phyloP scores from a whole-genome alignment of 441 rosid genomes.

The Syzygium syzygioides region DNA sequence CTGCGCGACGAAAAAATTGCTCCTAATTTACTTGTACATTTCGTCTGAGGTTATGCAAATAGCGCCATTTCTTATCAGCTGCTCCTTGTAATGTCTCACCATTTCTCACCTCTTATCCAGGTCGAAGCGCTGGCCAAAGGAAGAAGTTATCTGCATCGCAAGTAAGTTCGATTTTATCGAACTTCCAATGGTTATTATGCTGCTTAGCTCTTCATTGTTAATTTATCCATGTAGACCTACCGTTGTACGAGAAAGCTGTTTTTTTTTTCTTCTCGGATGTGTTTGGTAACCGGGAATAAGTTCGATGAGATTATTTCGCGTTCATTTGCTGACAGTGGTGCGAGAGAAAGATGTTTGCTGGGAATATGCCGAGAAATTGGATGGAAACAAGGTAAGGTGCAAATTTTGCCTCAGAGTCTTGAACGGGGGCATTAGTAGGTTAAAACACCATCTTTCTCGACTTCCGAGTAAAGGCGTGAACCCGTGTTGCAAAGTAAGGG shows the following conservation, averaged over 20 bases:
- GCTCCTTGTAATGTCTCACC: neutral
- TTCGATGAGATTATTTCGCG: constrained; percentile 2
- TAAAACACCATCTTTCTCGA: constrained; percentile 85
- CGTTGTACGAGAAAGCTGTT: neutral
- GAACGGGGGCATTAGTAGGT: constrained; percentile 84
- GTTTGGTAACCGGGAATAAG: neutral
- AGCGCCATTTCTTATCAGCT: neutral
- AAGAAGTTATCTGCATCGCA: neutral
- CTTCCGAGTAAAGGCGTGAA: constrained; percentile 90
- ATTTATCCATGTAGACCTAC: neutral
- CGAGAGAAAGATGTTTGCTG: constrained; percentile 87
- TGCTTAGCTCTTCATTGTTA: neutral
- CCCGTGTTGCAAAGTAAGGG: constrained; percentile 78
- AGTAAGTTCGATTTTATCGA: constrained; percentile 20
- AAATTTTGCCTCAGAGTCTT: constrained; percentile 64
- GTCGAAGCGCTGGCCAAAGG: neutral
- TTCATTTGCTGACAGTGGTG: constrained; percentile 50
- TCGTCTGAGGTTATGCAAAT: neutral
- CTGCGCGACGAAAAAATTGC: neutral
- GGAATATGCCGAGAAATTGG: constrained; percentile 90
- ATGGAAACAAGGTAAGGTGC: constrained; percentile 81
- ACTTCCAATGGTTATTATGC: neutral
- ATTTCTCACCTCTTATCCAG: constrained; percentile 1
- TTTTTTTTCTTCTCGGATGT: too few species aligned
- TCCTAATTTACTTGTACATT: neutral